A percentile compares a stretch with the other conserved stretches of the same genome.
These are phyloP conservation scores for Diaporthe longicolla DNA, from an alignment of 2,329 filamentous ascomycete genomes.

Conservation along the genomic window DNA sequence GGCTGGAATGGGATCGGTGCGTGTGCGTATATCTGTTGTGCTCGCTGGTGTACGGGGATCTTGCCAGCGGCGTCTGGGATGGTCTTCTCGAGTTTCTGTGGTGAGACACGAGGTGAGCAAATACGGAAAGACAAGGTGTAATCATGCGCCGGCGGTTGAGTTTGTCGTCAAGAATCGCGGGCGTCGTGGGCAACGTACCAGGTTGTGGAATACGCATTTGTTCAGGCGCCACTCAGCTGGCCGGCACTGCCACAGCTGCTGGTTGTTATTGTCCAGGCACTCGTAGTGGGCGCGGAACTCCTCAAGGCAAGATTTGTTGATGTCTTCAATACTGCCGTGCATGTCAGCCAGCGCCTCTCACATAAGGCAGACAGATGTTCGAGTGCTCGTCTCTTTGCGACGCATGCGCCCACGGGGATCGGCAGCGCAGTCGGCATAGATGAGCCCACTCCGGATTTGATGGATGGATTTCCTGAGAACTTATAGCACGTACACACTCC, in stretches of 20 bases:
- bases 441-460: constrained; percentile 9
- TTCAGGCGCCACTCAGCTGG: constrained; percentile 90
- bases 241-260: constrained; percentile 96
- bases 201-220: constrained; percentile 94
- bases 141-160: background rate
- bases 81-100: constrained; percentile 83
- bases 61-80: constrained; percentile 81
- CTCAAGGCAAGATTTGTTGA: constrained; percentile 93
- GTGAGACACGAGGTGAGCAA: background rate
- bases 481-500: constrained; percentile 84
- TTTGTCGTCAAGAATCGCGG: background rate
- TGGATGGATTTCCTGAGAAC: background rate
- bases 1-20: constrained; percentile 52
- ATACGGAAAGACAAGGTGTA: background rate
- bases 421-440: background rate
- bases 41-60: constrained; percentile 81
- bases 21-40: constrained; percentile 74
- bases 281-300: constrained; percentile 96
- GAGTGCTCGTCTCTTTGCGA: background rate
- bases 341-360: constrained; percentile 18
- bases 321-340: constrained; percentile 83
- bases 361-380: background rate
- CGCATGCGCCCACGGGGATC: background rate
- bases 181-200: constrained; percentile 76
- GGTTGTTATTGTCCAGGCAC: constrained; percentile 97